phyloP scores from a whole-genome alignment of 2,329 filamentous ascomycete genomes.

The Albophoma yamanashiensis region DNA sequence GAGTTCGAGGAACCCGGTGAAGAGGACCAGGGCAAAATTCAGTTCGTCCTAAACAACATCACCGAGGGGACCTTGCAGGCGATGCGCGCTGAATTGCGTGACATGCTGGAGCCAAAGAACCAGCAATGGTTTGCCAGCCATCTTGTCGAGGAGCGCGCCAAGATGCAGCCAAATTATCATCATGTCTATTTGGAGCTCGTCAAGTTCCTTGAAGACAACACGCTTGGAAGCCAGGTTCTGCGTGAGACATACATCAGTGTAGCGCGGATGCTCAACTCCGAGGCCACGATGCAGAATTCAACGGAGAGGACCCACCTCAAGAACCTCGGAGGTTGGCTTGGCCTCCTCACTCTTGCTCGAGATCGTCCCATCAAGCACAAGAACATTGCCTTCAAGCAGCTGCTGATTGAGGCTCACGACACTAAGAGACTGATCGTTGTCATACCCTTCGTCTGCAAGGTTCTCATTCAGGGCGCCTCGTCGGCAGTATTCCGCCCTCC shows the following conservation, averaged over 20 bases:
- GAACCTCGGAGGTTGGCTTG: slow-evolving; percentile 89
- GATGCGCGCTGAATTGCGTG: slow-evolving; percentile 73
- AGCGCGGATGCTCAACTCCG: slow-evolving; percentile 79
- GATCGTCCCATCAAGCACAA: slow-evolving; percentile 93
- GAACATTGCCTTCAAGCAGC: slow-evolving; percentile 94
- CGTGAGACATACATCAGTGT: slow-evolving; percentile 86
- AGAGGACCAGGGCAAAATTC: slow-evolving; percentile 81
- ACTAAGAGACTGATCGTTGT: slow-evolving; percentile 84
- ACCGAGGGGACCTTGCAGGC: slow-evolving; percentile 78
- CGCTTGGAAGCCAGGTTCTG: slow-evolving; percentile 79
- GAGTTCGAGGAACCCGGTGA: slow-evolving; percentile 74
- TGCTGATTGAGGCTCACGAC: slow-evolving; percentile 87
- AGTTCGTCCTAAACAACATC: slow-evolving; percentile 94
- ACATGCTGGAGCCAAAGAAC: slow-evolving; percentile 68
- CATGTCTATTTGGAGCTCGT: slow-evolving; percentile 85
- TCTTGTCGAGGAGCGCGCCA: slow-evolving; percentile 89
- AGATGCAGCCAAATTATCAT: slow-evolving; percentile 96
- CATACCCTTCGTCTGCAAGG: slow-evolving; percentile 96
- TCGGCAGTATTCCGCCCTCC: slow-evolving; percentile 89
- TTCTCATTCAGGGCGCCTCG: slow-evolving; percentile 70
- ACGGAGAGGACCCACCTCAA: slow-evolving; percentile 84
- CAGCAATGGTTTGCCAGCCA: slow-evolving; percentile 96
- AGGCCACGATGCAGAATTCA: slow-evolving; percentile 72
- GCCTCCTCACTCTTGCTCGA: slow-evolving; percentile 81
- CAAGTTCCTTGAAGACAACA: slow-evolving; percentile 66